These are phyloP conservation scores for Cucurbita argyrosperma DNA, from an alignment of 306 rosid species.

Conservation along the genomic window DNA sequence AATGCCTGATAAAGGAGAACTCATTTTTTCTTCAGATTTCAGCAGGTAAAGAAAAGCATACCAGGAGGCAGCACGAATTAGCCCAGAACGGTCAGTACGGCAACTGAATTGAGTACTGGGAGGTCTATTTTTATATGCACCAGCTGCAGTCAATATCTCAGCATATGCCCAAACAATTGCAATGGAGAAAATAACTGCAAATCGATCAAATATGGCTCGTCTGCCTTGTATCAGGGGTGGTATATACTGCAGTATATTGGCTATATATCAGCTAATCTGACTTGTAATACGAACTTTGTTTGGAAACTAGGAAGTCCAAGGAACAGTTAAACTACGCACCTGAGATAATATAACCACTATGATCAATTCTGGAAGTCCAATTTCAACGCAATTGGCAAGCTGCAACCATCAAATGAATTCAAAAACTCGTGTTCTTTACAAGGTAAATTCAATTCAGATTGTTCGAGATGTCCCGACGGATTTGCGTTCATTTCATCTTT, in stretches of 20 bases:
- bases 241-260: slow-evolving; percentile 49
- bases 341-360: slow-evolving; percentile 54
- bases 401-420: slow-evolving; percentile 18
- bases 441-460: neutral
- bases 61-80: slow-evolving; percentile 67
- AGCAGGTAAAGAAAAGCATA: slow-evolving; percentile 18
- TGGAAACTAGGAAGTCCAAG: slow-evolving; percentile 1
- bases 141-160: slow-evolving; percentile 69
- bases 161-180: slow-evolving; percentile 70
- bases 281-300: neutral
- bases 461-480: neutral
- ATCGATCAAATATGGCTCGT: slow-evolving; percentile 26
- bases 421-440: neutral
- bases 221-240: slow-evolving; percentile 30
- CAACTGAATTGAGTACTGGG: slow-evolving; percentile 60
- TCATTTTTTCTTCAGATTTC: neutral
- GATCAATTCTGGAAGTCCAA: slow-evolving; percentile 77
- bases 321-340: slow-evolving; percentile 24
- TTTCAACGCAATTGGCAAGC: slow-evolving; percentile 78
- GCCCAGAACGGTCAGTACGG: slow-evolving; percentile 92
- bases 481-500: neutral
- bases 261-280: slow-evolving; percentile 8
- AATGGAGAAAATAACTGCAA: slow-evolving; percentile 42
- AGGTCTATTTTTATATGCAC: slow-evolving; percentile 55
- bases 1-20: neutral